Base-by-base conservation (phyloP, 2,329 filamentous ascomycete species). In the Botrytis hyacinthi region DNA sequence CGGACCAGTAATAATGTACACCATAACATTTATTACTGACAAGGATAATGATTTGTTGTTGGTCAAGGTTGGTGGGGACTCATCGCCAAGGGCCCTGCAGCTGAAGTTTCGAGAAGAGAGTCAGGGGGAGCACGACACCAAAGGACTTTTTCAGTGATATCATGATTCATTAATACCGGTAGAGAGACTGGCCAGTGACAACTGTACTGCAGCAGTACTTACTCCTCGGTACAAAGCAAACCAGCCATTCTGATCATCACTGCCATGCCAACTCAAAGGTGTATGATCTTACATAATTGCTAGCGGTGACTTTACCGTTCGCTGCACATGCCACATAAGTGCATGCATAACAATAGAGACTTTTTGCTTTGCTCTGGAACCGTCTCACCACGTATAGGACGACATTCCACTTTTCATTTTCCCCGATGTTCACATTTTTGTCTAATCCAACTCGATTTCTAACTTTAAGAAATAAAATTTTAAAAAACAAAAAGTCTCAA, bases 151-250 rank as follows among this genome's bases (percentile, higher is more conserved):
- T 18, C 10, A 61, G 59, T 61, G 59, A 57, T 57, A 57, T n/a
- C 37, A 62, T 35, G 42, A 48, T 46, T 66, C 42, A 66, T 66
- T 48, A 48, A 44, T 66, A n/a, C 35, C 22, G 59, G 59, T n/a
- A 61, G 22, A 61, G 44, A n/a, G 18, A 66, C 51, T 57, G n/a
- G 29, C 51, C 51, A 57, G 51, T 57, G n/a, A 57, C 51, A 29
- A 57, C 35, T 42, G 60, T 40, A 62, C 35, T 42, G 51, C n/a
- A 60, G n/a, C 32, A 59, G 14, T 14, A 42, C 37, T 42, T 20
- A 29, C 51, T 57, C n/a, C 26, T 57, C 51, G 51, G 51, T 29
- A n/a, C 48, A 54, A n/a, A 54, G 48, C 48, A 7, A n/a, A 54
- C n/a, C 48, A 57, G 14, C 29, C 3, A 29, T 29, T 29, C 51